Evolutionary conservation across 306 rosid genomes (phyloP).

Genomic region (Urtica urens): DNA sequence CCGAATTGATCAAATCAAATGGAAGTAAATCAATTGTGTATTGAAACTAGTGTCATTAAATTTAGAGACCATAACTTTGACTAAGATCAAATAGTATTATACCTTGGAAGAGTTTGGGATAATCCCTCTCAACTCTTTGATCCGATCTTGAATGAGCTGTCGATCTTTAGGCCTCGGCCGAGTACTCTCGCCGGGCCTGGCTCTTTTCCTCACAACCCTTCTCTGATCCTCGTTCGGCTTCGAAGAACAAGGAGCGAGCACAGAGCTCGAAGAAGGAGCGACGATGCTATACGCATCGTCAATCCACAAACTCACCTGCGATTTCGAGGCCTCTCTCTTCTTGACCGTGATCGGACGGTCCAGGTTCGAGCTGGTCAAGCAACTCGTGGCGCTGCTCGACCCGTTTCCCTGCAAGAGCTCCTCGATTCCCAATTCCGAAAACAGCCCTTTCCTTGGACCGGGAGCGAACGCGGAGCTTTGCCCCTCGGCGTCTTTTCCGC

Average conservation of each 20-base stretch:
- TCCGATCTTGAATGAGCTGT: constrained; percentile 88
- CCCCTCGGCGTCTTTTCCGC: constrained; percentile 34
- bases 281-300: constrained; percentile 50
- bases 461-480: constrained; percentile 20
- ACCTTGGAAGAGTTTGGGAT: constrained; percentile 82
- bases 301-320: constrained; percentile 42
- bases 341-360: constrained; percentile 29
- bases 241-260: constrained; percentile 17
- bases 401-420: constrained; percentile 54
- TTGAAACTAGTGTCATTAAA: no score
- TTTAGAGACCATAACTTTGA: no score
- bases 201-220: constrained; percentile 47
- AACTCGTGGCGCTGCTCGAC: constrained; percentile 23
- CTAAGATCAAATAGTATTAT: constrained; percentile 3
- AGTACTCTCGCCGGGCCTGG: constrained; percentile 63
- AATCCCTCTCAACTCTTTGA: constrained; percentile 76
- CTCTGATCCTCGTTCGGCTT: constrained; percentile 44
- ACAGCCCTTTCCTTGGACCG: constrained; percentile 40
- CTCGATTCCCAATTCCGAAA: constrained; percentile 55
- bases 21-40: no score
- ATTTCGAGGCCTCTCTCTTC: constrained; percentile 43
- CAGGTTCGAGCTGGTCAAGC: constrained; percentile 24
- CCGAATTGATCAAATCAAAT: constrained; percentile 5
- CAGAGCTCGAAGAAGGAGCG: constrained; percentile 21
- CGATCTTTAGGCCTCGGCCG: constrained; percentile 93